Conservation (phyloP, 306 rosid species). For the Cucumis cinereus region DNA sequence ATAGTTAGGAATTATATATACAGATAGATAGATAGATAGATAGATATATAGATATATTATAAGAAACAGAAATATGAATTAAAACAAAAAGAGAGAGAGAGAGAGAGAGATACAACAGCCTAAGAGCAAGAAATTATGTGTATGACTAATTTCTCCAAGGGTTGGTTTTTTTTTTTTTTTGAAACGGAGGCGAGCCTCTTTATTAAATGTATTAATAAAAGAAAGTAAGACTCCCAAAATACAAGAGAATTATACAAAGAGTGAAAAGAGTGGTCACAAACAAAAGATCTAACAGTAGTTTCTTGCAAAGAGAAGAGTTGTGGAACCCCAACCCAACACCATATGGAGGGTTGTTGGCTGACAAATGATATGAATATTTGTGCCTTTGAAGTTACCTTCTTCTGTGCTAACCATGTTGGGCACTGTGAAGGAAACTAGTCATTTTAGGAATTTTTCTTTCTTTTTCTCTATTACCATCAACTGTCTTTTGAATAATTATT, state of each 20-base stretch:
- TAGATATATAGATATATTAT: no score
- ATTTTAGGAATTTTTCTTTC: neutral
- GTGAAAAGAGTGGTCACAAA: no score
- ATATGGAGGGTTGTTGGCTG: neutral
- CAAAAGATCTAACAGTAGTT: neutral
- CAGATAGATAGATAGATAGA: no score
- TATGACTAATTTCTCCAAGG: neutral
- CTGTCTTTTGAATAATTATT: neutral
- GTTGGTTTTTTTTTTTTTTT: no score
- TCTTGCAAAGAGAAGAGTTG: neutral
- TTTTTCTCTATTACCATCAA: neutral
- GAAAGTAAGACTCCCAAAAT: no score
- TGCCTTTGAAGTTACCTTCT: neutral
- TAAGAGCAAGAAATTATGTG: neutral
- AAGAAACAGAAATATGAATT: no score
- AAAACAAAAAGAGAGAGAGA: no score
- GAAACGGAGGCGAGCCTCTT: no score
- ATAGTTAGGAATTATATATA: neutral
- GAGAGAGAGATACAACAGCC: no score
- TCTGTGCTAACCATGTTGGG: neutral
- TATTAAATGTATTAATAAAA: no score
- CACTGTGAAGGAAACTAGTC: neutral
- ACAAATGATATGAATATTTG: neutral
- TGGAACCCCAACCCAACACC: neutral
- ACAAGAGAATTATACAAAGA: no score